Evolutionary conservation across 805 yeast species (phyloP).

Genomic region (Wickerhamiella cacticola): DNA sequence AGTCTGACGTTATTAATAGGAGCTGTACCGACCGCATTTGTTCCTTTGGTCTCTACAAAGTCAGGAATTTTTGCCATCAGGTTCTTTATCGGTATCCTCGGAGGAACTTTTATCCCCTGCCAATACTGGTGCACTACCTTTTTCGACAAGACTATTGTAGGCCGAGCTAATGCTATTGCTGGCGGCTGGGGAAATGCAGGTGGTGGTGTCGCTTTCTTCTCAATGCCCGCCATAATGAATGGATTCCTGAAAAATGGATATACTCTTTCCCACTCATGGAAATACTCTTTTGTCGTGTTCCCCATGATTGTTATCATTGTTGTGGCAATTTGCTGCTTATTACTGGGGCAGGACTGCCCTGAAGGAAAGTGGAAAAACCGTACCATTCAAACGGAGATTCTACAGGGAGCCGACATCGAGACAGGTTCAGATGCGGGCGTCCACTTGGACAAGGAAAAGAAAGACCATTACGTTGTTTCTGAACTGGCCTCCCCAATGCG

Average conservation of each 20-base stretch:
- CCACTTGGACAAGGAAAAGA: not conserved
- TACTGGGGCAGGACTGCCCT: conserved; percentile 30
- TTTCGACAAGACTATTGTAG: conserved; percentile 17
- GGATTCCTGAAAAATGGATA: conserved; percentile 13
- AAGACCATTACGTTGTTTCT: not conserved
- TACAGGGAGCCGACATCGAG: conserved; percentile 4
- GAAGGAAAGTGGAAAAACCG: conserved; percentile 30
- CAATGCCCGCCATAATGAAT: conserved; percentile 16
- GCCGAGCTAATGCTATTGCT: conserved; percentile 15
- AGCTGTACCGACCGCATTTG: conserved; percentile 18
- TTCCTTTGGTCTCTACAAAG: conserved; percentile 18
- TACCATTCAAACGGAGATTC: conserved; percentile 12
- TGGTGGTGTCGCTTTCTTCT: conserved; percentile 19
- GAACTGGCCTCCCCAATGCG: not conserved
- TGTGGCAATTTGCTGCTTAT: conserved; percentile 23
- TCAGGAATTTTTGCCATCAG: conserved; percentile 25
- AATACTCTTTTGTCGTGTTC: conserved; percentile 22
- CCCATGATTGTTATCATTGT: conserved; percentile 27
- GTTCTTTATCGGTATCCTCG: conserved; percentile 28
- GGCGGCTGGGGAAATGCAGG: conserved; percentile 21
- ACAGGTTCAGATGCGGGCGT: not conserved
- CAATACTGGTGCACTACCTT: conserved; percentile 16
- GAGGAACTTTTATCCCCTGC: conserved; percentile 20
- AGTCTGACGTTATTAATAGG: conserved; percentile 15
- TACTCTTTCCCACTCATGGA: conserved; percentile 15